These are phyloP conservation scores for Sistotremastrum suecicum DNA, from an alignment of 768 basidiomycete genomes.

Conservation along the genomic window DNA sequence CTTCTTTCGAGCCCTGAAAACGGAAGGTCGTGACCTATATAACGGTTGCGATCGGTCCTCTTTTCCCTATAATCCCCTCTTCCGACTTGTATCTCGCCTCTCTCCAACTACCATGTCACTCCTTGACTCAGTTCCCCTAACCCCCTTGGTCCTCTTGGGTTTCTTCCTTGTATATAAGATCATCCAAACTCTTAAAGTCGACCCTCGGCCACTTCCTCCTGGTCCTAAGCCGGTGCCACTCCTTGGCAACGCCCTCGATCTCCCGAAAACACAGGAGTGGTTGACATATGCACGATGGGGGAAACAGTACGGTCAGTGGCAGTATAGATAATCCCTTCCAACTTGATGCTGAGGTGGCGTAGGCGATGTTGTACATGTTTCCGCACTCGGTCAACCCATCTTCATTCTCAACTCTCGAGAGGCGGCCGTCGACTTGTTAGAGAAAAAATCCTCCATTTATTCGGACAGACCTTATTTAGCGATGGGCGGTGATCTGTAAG, in stretches of 20 bases:
- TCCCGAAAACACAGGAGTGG: constrained; percentile 25
- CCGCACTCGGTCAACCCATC: neutral
- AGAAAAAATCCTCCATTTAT: constrained; percentile 3
- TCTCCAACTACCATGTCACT: too few relatives aligned
- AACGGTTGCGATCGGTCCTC: too few relatives aligned
- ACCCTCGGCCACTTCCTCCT: constrained; percentile 28
- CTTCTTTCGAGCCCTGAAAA: too few relatives aligned
- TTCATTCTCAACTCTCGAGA: neutral
- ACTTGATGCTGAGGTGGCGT: neutral
- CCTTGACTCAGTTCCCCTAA: too few relatives aligned
- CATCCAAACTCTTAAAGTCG: too few relatives aligned
- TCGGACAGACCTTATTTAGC: constrained; percentile 4
- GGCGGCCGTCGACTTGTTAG: neutral
- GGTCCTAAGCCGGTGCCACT: constrained; percentile 40
- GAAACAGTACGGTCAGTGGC: constrained; percentile 20
- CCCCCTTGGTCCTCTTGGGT: too few relatives aligned
- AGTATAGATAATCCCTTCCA: constrained; percentile 16
- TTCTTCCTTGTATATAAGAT: too few relatives aligned
- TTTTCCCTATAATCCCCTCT: too few relatives aligned
- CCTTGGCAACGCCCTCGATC: constrained; percentile 37
- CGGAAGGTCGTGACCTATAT: too few relatives aligned
- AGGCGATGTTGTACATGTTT: neutral
- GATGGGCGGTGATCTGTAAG: constrained; percentile 1
- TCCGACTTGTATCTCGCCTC: too few relatives aligned
- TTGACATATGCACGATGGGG: constrained; percentile 29